Conservation (phyloP, 108 stramenopile genomes). For the Skeletonema tropicum region DNA sequence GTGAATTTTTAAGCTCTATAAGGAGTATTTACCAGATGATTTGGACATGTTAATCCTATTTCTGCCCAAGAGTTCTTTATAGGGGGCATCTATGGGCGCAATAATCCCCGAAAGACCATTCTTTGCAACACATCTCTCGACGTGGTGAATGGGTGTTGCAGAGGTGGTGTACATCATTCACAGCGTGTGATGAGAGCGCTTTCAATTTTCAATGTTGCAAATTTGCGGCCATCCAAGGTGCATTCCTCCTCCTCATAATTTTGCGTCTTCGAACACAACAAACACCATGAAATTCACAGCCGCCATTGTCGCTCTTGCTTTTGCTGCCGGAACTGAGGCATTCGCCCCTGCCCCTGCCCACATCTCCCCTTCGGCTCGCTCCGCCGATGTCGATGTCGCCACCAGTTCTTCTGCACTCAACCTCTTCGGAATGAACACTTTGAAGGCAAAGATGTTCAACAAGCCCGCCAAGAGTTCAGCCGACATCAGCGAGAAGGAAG, state of each 20-base stretch:
- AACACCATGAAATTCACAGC: background rate
- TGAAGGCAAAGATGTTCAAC: conserved; percentile 3
- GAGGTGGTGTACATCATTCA: background rate
- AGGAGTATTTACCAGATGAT: too few species aligned
- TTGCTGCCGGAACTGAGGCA: background rate
- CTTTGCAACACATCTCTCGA: background rate
- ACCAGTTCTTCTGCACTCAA: background rate
- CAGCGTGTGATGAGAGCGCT: background rate
- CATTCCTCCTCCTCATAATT: background rate
- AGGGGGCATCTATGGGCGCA: background rate
- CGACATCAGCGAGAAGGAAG: conserved; percentile 46
- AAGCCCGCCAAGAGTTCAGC: background rate
- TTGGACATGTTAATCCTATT: background rate
- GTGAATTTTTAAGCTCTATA: too few species aligned
- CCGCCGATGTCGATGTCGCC: background rate
- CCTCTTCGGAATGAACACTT: conserved; percentile 1
- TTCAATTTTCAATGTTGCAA: too few species aligned
- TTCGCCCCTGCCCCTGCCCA: conserved; percentile 7
- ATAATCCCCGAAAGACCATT: background rate
- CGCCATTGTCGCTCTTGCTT: background rate
- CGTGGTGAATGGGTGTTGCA: background rate
- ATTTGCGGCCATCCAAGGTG: background rate
- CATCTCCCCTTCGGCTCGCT: background rate
- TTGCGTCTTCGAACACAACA: background rate
- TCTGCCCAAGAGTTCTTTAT: background rate